Evolutionary conservation across 2,329 filamentous ascomycete species (phyloP).

Genomic region (Berkeleyomyces basicola): DNA sequence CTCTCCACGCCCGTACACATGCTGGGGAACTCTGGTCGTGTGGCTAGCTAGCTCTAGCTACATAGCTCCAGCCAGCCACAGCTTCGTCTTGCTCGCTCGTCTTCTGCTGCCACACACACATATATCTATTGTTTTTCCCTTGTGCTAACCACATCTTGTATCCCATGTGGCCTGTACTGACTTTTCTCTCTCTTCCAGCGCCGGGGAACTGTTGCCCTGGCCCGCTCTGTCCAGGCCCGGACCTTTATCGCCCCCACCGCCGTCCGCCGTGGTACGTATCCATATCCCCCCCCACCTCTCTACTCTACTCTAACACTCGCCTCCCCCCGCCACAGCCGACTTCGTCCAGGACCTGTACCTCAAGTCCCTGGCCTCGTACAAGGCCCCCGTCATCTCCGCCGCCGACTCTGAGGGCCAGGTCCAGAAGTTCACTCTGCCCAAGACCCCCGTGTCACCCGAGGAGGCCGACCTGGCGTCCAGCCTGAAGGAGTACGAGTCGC

Average conservation of each 20-base stretch:
- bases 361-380: conserved; percentile 90
- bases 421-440: conserved; percentile 67
- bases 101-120: neutral
- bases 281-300: neutral
- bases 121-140: neutral
- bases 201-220: conserved; percentile 10
- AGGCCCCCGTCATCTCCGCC: conserved; percentile 66
- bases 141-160: neutral
- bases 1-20: too few species aligned
- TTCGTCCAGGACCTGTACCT: conserved; percentile 97
- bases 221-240: conserved; percentile 30
- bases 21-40: neutral
- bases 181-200: neutral
- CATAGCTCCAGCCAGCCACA: neutral
- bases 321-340: conserved; percentile 49
- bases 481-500: conserved; percentile 85
- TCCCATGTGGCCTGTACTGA: neutral
- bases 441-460: conserved; percentile 75
- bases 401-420: conserved; percentile 81
- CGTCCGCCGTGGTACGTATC: conserved; percentile 41
- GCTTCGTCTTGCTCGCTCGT: neutral
- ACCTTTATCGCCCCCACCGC: conserved; percentile 44
- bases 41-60: neutral
- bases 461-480: conserved; percentile 84
- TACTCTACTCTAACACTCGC: conserved; percentile 9